A percentile compares a stretch with the other conserved stretches of the same genome.
Conservation (phyloP, 805 yeast species). For the Ogataea henricii region DNA sequence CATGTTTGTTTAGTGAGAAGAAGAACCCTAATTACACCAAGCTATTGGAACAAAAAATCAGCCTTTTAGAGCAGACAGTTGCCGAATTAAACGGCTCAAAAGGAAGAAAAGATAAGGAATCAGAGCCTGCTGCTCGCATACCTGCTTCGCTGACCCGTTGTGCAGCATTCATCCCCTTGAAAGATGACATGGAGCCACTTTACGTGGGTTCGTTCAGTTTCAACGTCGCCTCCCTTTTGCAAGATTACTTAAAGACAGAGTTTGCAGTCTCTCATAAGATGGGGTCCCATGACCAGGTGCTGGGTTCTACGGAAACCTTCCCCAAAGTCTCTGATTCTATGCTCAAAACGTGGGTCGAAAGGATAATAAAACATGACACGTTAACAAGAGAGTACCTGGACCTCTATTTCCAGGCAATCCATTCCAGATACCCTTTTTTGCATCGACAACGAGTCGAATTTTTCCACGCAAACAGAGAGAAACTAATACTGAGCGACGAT, state of each 20-base stretch:
- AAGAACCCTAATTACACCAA: constrained; percentile 12
- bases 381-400: constrained; percentile 8
- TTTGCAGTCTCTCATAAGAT: neutral
- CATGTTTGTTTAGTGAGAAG: constrained; percentile 11
- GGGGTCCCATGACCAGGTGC: neutral
- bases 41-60: constrained; percentile 10
- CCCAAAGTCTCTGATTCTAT: neutral
- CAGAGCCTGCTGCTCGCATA: neutral
- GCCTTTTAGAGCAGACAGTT: constrained; percentile 6
- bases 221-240: constrained; percentile 17
- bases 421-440: constrained; percentile 17
- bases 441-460: constrained; percentile 1
- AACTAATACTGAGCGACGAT: neutral
- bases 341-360: constrained; percentile 4
- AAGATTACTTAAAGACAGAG: constrained; percentile 10
- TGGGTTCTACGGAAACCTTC: neutral
- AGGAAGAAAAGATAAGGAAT: neutral
- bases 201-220: constrained; percentile 19
- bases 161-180: constrained; percentile 19
- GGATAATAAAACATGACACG: constrained; percentile 2
- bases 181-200: constrained; percentile 21
- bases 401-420: constrained; percentile 7
- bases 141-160: constrained; percentile 13
- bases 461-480: constrained; percentile 12
- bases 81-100: neutral